Percentiles rank a stretch among this genome's conserved stretches.
phyloP scores from a whole-genome alignment of 1,139 yeast genomes.

The Diutina catenulata region DNA sequence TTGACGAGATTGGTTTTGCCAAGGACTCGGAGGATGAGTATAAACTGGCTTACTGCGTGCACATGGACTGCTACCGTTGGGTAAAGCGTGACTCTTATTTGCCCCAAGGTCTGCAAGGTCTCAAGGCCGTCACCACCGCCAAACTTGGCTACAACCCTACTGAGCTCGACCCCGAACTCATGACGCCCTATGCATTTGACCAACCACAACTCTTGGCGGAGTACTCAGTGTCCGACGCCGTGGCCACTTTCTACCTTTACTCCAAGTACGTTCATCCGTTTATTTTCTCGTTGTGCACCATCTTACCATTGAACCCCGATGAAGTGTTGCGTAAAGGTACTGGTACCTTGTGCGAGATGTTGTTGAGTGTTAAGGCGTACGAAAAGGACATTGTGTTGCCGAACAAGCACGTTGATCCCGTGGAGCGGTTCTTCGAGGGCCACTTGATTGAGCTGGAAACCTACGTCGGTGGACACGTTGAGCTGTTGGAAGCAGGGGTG shows the following conservation, averaged over 20 bases:
- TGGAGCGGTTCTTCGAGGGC: slow-evolving; percentile 88
- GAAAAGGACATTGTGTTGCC: slow-evolving; percentile 69
- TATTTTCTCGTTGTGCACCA: slow-evolving; percentile 89
- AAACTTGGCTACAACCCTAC: slow-evolving; percentile 94
- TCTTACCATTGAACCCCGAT: slow-evolving; percentile 93
- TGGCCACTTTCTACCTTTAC: slow-evolving; percentile 91
- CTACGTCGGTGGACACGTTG: slow-evolving; percentile 98
- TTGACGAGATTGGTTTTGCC: slow-evolving; percentile 88
- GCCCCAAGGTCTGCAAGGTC: slow-evolving; percentile 98
- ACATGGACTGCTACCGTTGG: slow-evolving; percentile 98
- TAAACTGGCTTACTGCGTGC: slow-evolving; percentile 85
- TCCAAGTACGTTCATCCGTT: slow-evolving; percentile 97
- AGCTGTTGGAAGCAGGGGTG: slow-evolving; percentile 95
- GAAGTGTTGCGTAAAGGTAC: slow-evolving; percentile 95
- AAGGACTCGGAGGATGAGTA: slow-evolving; percentile 86
- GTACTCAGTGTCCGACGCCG: slow-evolving; percentile 98
- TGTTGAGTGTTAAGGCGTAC: slow-evolving; percentile 93
- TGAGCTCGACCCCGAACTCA: slow-evolving; percentile 92
- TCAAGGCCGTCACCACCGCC: slow-evolving; percentile 94
- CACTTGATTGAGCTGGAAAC: slow-evolving; percentile 92
- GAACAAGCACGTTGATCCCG: slow-evolving; percentile 85
- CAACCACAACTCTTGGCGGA: slow-evolving; percentile 89
- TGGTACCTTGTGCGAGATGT: slow-evolving; percentile 97
- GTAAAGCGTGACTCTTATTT: slow-evolving; percentile 96
- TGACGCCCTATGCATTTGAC: slow-evolving; percentile 96